Evolutionary conservation across 2,329 filamentous ascomycete genomes (phyloP).

Genomic region (Cercospora canescens): DNA sequence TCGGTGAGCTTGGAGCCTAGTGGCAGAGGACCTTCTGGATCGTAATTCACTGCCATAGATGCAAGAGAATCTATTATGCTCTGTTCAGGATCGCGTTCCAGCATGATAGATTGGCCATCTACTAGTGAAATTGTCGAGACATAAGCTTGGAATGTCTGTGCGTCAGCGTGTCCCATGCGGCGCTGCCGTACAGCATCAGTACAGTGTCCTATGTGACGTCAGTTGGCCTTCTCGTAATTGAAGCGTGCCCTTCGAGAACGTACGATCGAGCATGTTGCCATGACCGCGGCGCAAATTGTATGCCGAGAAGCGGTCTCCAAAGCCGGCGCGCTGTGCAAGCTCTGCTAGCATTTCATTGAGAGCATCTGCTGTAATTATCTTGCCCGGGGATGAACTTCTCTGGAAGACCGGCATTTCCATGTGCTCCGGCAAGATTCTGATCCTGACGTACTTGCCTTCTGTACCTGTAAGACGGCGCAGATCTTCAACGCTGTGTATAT

Average conservation of each 20-base stretch:
- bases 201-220: no score
- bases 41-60: not conserved
- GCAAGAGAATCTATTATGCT: not conserved
- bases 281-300: slow-evolving; percentile 12
- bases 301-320: slow-evolving; percentile 1
- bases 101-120: not conserved
- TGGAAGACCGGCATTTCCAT: not conserved
- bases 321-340: slow-evolving; percentile 13
- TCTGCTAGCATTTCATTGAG: not conserved
- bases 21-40: no score
- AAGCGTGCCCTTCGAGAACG: slow-evolving; percentile 4
- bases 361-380: slow-evolving; percentile 1
- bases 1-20: no score
- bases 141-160: slow-evolving; percentile 11
- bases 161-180: slow-evolving; percentile 11
- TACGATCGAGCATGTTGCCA: slow-evolving; percentile 14
- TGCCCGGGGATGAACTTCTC: not conserved
- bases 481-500: not conserved
- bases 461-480: no score
- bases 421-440: no score
- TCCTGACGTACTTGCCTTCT: no score
- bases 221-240: no score
- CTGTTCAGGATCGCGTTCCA: not conserved
- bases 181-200: not conserved
- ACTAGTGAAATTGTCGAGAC: slow-evolving; percentile 2